Evolutionary conservation across 2,329 filamentous ascomycete species (phyloP).

Genomic region (Pyrenochaeta sp.): DNA sequence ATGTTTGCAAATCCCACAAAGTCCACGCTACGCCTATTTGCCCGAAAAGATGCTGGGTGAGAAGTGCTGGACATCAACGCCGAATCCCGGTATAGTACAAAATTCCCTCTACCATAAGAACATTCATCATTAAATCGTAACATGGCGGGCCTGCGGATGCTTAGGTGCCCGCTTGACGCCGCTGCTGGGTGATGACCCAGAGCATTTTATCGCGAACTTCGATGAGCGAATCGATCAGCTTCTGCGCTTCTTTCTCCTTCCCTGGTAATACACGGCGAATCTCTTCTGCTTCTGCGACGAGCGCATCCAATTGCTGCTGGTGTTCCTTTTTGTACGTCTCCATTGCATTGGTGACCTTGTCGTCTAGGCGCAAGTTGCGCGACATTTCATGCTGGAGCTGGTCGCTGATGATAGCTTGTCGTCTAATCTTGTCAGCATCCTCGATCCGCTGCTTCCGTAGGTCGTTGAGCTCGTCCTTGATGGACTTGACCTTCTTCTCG

Average conservation of each 20-base stretch:
- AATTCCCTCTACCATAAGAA: conserved; percentile 23
- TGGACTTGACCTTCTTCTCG: conserved; percentile 58
- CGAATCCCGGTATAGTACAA: conserved; percentile 32
- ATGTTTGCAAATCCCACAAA: not conserved
- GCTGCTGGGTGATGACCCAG: conserved; percentile 67
- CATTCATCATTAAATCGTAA: conserved; percentile 28
- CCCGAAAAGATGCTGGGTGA: conserved; percentile 6
- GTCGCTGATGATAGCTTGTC: conserved; percentile 72
- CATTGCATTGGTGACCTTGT: conserved; percentile 66
- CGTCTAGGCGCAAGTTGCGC: conserved; percentile 66
- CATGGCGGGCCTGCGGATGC: not conserved
- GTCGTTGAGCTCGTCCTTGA: conserved; percentile 54
- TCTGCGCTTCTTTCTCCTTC: conserved; percentile 68
- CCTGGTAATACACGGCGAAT: conserved; percentile 63
- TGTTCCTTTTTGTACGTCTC: conserved; percentile 70
- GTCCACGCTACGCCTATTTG: not conserved
- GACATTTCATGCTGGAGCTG: conserved; percentile 75
- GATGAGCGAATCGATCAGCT: conserved; percentile 64
- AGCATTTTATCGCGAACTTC: conserved; percentile 71
- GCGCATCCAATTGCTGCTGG: conserved; percentile 65
- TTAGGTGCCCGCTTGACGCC: conserved; percentile 24
- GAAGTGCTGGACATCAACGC: conserved; percentile 15
- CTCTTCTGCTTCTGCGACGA: conserved; percentile 64
- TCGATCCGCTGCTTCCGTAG: conserved; percentile 37
- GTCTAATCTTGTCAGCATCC: conserved; percentile 49